Evolutionary conservation across 2,329 filamentous ascomycete species (phyloP).

Genomic region (Cladophialophora bantiana): DNA sequence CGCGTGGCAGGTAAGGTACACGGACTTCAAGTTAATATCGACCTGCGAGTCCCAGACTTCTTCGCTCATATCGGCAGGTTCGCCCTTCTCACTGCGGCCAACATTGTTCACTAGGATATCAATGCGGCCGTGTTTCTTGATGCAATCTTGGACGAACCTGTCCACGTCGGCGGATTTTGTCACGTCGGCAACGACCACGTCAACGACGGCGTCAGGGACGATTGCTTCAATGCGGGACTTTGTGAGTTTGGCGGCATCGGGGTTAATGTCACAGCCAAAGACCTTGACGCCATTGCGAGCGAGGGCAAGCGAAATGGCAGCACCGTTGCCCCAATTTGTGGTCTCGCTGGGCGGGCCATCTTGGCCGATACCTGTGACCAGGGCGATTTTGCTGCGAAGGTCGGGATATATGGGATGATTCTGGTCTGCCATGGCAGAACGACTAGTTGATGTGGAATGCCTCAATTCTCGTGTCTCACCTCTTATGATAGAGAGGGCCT

Average conservation of each 20-base stretch:
- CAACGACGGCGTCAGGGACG: slow-evolving; percentile 25
- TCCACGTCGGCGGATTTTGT: slow-evolving; percentile 59
- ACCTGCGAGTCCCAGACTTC: slow-evolving; percentile 61
- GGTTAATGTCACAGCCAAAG: slow-evolving; percentile 33
- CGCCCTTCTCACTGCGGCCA: slow-evolving; percentile 62
- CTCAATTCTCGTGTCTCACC: background rate
- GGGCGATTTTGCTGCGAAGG: slow-evolving; percentile 28
- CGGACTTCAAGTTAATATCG: slow-evolving; percentile 63
- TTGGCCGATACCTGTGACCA: slow-evolving; percentile 35
- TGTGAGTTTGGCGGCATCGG: slow-evolving; percentile 24
- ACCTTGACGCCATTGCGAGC: slow-evolving; percentile 33
- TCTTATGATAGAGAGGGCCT: background rate
- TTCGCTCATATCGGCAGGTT: slow-evolving; percentile 58
- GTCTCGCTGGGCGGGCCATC: slow-evolving; percentile 15
- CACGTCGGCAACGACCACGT: slow-evolving; percentile 25
- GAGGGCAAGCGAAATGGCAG: slow-evolving; percentile 30
- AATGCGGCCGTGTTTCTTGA: slow-evolving; percentile 61
- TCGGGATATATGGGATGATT: slow-evolving; percentile 28
- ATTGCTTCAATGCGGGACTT: slow-evolving; percentile 25
- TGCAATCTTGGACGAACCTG: slow-evolving; percentile 59
- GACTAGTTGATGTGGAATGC: background rate
- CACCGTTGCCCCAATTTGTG: slow-evolving; percentile 34
- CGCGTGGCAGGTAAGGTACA: slow-evolving; percentile 61
- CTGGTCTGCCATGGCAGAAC: slow-evolving; percentile 4
- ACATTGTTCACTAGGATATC: slow-evolving; percentile 69